Conservation (phyloP, 1,284 basidiomycete genomes). For the Ganoderma lucidum region DNA sequence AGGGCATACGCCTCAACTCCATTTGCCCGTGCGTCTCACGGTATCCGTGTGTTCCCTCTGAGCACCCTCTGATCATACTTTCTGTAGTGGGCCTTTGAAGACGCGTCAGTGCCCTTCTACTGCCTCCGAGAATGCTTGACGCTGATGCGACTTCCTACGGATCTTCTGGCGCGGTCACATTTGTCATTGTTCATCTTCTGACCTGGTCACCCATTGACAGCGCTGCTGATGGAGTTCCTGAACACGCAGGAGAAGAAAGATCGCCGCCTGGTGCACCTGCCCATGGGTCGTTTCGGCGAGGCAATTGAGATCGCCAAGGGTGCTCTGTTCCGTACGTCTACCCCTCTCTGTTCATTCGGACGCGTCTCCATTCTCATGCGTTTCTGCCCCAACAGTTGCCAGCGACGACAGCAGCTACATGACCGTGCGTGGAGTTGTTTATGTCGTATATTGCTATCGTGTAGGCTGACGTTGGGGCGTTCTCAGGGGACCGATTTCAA, state of each 20-base stretch:
- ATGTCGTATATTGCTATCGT: neutral
- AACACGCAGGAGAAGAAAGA: constrained; percentile 97
- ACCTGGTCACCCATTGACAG: constrained; percentile 46
- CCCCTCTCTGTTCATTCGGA: neutral
- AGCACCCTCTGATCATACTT: neutral
- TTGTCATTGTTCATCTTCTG: neutral
- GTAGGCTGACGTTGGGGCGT: neutral
- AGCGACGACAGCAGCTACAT: constrained; percentile 88
- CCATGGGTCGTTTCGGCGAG: constrained; percentile 97
- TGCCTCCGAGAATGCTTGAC: neutral
- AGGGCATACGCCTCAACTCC: constrained; percentile 95
- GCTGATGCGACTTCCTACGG: neutral
- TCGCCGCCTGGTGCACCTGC: constrained; percentile 89
- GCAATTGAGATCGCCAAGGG: constrained; percentile 94
- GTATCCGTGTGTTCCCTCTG: neutral
- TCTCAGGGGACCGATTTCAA: constrained; percentile 89
- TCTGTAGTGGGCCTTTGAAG: constrained; percentile 84
- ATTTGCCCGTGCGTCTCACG: constrained; percentile 85
- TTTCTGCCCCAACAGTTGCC: constrained; percentile 60
- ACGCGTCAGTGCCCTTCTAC: constrained; percentile 68
- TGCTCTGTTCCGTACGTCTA: constrained; percentile 83
- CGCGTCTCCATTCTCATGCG: neutral
- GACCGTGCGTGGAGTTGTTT: constrained; percentile 60
- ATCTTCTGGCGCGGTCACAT: neutral
- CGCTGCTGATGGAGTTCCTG: constrained; percentile 97